Evolutionary conservation across 2,329 filamentous ascomycete species (phyloP).

Genomic region (Phaeoacremonium minimum): DNA sequence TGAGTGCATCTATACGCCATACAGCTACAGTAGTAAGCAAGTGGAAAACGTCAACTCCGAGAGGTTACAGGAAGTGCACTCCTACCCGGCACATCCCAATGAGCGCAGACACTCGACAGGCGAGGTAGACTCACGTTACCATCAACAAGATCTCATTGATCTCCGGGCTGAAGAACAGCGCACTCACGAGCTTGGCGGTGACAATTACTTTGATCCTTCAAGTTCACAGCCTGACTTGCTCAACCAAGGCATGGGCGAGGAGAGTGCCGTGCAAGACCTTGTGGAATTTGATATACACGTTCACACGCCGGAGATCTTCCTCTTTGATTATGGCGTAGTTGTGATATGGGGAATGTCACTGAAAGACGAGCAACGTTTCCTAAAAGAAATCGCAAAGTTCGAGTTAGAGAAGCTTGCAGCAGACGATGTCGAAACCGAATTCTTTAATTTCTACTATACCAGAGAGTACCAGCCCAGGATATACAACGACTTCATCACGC

Average conservation of each 20-base stretch:
- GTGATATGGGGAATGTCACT: constrained; percentile 98
- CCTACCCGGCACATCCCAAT: constrained; percentile 36
- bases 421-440: constrained; percentile 90
- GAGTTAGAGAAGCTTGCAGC: constrained; percentile 84
- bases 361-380: constrained; percentile 82
- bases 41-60: constrained; percentile 20
- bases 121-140: constrained; percentile 52
- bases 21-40: constrained; percentile 63
- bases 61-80: constrained; percentile 23
- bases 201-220: constrained; percentile 22
- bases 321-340: constrained; percentile 96
- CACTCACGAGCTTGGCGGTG: constrained; percentile 13
- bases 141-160: constrained; percentile 60
- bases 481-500: constrained; percentile 98
- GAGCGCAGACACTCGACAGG: constrained; percentile 75
- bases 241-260: constrained; percentile 18
- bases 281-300: constrained; percentile 82
- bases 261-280: constrained; percentile 28
- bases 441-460: constrained; percentile 99
- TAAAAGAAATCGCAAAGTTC: constrained; percentile 92
- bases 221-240: constrained; percentile 27
- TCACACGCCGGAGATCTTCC: constrained; percentile 89
- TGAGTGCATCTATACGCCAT: constrained; percentile 96
- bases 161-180: constrained; percentile 39
- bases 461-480: constrained; percentile 96